Evolutionary conservation across 164 flowering plant genomes (phyloP).

Genomic region (Liriodendron chinense): DNA sequence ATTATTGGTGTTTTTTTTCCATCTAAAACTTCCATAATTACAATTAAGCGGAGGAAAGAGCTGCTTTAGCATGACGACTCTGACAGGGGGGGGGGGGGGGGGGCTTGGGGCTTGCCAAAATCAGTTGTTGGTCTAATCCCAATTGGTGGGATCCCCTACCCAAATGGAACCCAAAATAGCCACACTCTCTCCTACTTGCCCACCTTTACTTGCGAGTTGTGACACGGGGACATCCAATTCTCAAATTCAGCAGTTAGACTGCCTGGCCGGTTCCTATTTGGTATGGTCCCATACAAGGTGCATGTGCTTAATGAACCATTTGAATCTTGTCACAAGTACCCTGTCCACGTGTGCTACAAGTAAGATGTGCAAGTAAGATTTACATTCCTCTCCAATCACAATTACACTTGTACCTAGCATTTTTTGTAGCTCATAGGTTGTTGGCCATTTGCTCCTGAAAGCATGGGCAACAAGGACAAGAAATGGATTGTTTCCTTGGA

Average conservation of each 20-base stretch:
- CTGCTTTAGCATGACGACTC: not conserved
- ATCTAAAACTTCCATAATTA: not conserved
- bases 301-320: not conserved
- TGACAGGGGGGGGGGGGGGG: too few species aligned
- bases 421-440: not conserved
- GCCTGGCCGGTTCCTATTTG: not conserved
- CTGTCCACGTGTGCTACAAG: too few species aligned
- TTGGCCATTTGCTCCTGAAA: not conserved
- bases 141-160: not conserved
- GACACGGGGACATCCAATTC: not conserved
- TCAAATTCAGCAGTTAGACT: not conserved
- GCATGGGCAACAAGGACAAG: not conserved
- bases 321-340: too few species aligned
- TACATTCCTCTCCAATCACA: not conserved
- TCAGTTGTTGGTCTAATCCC: not conserved
- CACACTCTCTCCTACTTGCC: not conserved
- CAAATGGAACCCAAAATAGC: not conserved
- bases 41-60: not conserved
- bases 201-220: not conserved
- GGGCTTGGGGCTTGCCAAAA: not conserved
- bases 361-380: not conserved
- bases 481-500: not conserved
- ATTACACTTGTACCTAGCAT: not conserved
- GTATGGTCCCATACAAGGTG: not conserved
- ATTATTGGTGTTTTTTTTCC: too few species aligned